phyloP scores from a whole-genome alignment of 2,329 filamentous ascomycete genomes.

The Xylariaceae sp. region DNA sequence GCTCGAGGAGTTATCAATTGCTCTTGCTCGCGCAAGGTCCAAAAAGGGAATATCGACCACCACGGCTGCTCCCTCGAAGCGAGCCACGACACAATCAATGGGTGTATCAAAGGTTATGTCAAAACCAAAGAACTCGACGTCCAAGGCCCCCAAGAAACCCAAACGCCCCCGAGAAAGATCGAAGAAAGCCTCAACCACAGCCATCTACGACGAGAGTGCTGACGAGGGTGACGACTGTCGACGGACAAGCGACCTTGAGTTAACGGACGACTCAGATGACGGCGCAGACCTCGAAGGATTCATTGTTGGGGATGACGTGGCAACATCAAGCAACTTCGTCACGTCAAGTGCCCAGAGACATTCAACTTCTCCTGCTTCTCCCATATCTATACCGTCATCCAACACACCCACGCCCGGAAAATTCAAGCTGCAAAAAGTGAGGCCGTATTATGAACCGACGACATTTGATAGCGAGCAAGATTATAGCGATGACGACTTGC shows the following conservation, averaged over 20 bases:
- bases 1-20: constrained; percentile 14
- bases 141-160: not conserved
- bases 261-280: constrained; percentile 33
- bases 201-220: constrained; percentile 31
- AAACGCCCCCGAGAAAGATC: constrained; percentile 8
- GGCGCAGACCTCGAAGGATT: constrained; percentile 32
- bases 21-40: constrained; percentile 7
- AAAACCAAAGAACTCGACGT: too few relatives aligned
- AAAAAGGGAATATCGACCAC: constrained; percentile 12
- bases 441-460: constrained; percentile 21
- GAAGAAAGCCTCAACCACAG: constrained; percentile 16
- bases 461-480: constrained; percentile 22
- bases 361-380: constrained; percentile 23
- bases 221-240: constrained; percentile 34
- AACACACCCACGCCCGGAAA: constrained; percentile 5
- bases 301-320: constrained; percentile 30
- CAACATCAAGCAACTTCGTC: constrained; percentile 26
- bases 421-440: constrained; percentile 10
- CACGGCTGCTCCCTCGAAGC: constrained; percentile 11
- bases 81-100: too few relatives aligned
- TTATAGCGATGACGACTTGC: constrained; percentile 21
- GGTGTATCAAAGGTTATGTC: too few relatives aligned
- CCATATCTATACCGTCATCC: constrained; percentile 21
- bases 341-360: constrained; percentile 24
- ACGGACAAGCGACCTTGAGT: constrained; percentile 34